These are phyloP conservation scores for Serpula lacrymans DNA, from an alignment of 768 basidiomycete genomes.

Conservation along the genomic window DNA sequence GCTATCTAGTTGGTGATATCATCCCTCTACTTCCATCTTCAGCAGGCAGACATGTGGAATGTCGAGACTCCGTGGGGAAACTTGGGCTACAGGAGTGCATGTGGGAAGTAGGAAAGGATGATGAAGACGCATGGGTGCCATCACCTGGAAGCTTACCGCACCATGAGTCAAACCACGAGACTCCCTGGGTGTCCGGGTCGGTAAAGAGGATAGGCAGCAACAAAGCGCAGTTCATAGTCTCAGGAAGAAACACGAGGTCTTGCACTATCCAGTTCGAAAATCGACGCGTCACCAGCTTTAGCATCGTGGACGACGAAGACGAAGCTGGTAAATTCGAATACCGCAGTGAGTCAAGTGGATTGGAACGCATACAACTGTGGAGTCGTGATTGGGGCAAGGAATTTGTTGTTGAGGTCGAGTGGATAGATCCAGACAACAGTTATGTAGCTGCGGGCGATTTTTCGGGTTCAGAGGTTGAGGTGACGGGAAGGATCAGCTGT, in stretches of 20 bases:
- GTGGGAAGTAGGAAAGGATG: slow-evolving; percentile 46
- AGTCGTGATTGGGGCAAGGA: slow-evolving; percentile 54
- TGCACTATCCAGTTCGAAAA: slow-evolving; percentile 60
- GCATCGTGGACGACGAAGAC: slow-evolving; percentile 33
- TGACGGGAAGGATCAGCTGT: slow-evolving; percentile 56
- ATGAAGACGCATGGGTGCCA: slow-evolving; percentile 32
- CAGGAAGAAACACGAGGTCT: slow-evolving; percentile 58
- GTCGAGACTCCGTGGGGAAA: slow-evolving; percentile 21
- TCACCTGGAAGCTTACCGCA: slow-evolving; percentile 31
- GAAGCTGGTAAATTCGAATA: slow-evolving; percentile 41
- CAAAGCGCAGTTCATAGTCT: slow-evolving; percentile 46
- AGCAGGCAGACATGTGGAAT: slow-evolving; percentile 30
- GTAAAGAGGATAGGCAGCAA: slow-evolving; percentile 38
- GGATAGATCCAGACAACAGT: slow-evolving; percentile 26
- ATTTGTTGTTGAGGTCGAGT: slow-evolving; percentile 53
- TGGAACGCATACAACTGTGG: slow-evolving; percentile 51
- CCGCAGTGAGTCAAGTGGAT: slow-evolving; percentile 32
- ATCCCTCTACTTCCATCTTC: slow-evolving; percentile 53
- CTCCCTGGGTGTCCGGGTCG: slow-evolving; percentile 43
- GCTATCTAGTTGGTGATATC: slow-evolving; percentile 41
- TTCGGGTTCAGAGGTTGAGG: slow-evolving; percentile 12
- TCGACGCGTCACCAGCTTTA: slow-evolving; percentile 38
- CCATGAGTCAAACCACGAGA: not conserved
- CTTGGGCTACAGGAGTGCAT: slow-evolving; percentile 43
- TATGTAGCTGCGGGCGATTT: too few relatives aligned